A percentile compares a stretch with the other conserved stretches of the same genome.
These are phyloP conservation scores for Acanthamoeba royreba DNA, from an alignment of 208 protist species.

Conservation along the genomic window DNA sequence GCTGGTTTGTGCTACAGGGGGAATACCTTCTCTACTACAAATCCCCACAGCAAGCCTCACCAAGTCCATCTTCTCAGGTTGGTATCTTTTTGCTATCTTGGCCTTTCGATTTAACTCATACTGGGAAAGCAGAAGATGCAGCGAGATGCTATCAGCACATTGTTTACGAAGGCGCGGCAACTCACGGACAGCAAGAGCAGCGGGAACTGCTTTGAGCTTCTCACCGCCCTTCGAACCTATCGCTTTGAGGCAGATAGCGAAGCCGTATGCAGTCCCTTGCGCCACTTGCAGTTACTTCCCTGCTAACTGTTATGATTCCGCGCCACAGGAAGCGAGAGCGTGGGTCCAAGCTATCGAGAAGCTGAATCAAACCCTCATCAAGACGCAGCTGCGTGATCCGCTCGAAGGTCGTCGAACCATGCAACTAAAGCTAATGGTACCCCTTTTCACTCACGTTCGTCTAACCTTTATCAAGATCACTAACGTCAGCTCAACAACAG, in stretches of 20 bases:
- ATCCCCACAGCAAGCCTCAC: background rate
- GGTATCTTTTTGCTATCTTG: too few species aligned
- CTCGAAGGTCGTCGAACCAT: slow-evolving; percentile 18
- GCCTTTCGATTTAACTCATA: background rate
- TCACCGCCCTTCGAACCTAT: background rate
- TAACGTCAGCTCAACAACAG: background rate
- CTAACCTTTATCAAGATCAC: background rate
- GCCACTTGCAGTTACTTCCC: too few species aligned
- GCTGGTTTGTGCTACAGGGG: slow-evolving; percentile 15
- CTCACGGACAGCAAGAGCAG: background rate
- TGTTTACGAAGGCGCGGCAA: background rate
- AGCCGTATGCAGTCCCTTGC: too few species aligned
- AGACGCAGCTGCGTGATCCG: background rate
- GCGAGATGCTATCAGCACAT: background rate
- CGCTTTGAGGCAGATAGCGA: background rate
- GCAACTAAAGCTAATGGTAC: background rate
- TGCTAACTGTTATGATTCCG: background rate
- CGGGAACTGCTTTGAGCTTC: slow-evolving; percentile 8
- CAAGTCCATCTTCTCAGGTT: background rate
- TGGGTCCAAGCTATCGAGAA: slow-evolving; percentile 21
- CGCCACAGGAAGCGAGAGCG: background rate
- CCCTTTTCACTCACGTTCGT: background rate
- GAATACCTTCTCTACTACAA: slow-evolving; percentile 12
- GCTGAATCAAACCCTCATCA: background rate
- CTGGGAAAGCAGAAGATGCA: background rate